A percentile compares a stretch with the other conserved stretches of the same genome.
Conservation (phyloP, 2,329 filamentous ascomycete genomes). For the Teratosphaeria viscida region DNA sequence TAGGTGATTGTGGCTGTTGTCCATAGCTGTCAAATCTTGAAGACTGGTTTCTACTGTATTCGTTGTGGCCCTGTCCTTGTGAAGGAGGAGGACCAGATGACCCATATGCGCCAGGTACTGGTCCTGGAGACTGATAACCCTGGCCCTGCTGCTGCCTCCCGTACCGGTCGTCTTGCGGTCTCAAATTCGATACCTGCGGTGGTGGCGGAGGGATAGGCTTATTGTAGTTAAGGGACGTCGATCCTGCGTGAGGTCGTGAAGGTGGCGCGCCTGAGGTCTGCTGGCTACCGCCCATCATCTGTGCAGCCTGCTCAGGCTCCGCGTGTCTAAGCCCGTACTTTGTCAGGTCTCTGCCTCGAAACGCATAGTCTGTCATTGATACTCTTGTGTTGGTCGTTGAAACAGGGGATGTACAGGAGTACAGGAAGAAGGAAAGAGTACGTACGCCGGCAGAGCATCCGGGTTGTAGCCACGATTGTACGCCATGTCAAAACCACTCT, state of each 20-base stretch:
- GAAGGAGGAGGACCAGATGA: constrained; percentile 19
- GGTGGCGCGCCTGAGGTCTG: constrained; percentile 10
- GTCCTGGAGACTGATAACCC: constrained; percentile 17
- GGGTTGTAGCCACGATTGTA: constrained; percentile 92
- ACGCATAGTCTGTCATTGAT: background rate
- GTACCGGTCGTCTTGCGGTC: constrained; percentile 27
- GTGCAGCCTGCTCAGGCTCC: constrained; percentile 53
- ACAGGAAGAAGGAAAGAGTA: constrained; percentile 8
- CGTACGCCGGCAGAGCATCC: constrained; percentile 85
- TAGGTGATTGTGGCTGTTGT: constrained; percentile 10
- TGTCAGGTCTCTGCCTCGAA: constrained; percentile 9
- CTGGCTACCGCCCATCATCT: constrained; percentile 23
- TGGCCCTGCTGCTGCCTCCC: constrained; percentile 21
- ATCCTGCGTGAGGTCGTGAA: constrained; percentile 13
- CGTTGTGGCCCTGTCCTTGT: constrained; percentile 20
- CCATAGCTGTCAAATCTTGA: constrained; percentile 27
- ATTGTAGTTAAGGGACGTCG: constrained; percentile 30
- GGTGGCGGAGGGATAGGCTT: constrained; percentile 31
- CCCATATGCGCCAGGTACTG: constrained; percentile 30
- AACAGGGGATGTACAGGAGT: background rate
- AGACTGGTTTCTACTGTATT: constrained; percentile 19
- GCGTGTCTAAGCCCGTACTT: constrained; percentile 47
- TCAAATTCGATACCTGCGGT: constrained; percentile 23
- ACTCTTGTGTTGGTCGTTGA: background rate
- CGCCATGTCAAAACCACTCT: constrained; percentile 54